Conservation (phyloP, 306 rosid genomes). For the Cucumis melo region DNA sequence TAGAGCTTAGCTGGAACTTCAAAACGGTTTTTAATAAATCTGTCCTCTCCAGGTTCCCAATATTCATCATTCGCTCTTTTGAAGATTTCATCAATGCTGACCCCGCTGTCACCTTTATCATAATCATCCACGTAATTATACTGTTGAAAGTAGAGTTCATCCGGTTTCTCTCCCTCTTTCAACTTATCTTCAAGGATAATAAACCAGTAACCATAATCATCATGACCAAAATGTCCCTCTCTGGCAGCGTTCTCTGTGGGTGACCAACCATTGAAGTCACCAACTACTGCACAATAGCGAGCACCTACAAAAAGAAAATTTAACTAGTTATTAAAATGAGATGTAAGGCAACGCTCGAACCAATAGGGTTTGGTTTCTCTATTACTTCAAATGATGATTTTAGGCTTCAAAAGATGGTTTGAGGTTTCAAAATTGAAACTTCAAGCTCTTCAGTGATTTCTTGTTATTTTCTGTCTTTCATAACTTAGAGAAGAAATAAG, state of each 20-base stretch:
- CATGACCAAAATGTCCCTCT: slow-evolving; percentile 84
- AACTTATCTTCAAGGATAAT: slow-evolving; percentile 79
- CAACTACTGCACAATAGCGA: slow-evolving; percentile 80
- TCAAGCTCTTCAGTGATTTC: background rate
- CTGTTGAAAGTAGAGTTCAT: slow-evolving; percentile 85
- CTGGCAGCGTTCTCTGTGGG: slow-evolving; percentile 80
- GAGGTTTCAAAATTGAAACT: background rate
- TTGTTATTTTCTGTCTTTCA: background rate
- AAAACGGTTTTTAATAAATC: slow-evolving; percentile 51
- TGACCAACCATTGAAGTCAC: slow-evolving; percentile 88
- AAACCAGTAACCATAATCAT: slow-evolving; percentile 96
- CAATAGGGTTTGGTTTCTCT: background rate
- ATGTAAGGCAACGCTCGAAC: background rate
- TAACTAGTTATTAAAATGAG: background rate
- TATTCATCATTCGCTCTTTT: slow-evolving; percentile 72
- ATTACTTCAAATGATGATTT: background rate
- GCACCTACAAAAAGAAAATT: slow-evolving; percentile 46
- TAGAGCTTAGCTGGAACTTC: slow-evolving; percentile 78
- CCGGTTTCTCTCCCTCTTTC: slow-evolving; percentile 74
- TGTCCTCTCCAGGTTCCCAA: slow-evolving; percentile 96
- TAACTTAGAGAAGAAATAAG: background rate
- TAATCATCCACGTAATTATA: slow-evolving; percentile 80
- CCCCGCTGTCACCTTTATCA: slow-evolving; percentile 93
- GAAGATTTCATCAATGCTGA: slow-evolving; percentile 62
- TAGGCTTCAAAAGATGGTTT: background rate